Conservation (phyloP, 2,329 filamentous ascomycete species). For the Colletotrichum lini region DNA sequence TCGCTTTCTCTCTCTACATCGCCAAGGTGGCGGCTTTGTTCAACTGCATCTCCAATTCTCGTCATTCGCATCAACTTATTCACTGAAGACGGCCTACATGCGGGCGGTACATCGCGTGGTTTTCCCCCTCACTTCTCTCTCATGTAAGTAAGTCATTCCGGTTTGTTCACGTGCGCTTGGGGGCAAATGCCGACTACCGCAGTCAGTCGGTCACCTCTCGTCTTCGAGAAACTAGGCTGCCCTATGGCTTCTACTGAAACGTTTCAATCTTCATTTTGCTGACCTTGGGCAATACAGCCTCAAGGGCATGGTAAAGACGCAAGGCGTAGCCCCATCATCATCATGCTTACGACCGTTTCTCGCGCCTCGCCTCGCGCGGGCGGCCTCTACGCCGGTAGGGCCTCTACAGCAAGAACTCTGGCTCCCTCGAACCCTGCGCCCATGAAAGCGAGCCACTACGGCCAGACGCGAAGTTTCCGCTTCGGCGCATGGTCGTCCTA, state of each 20-base stretch:
- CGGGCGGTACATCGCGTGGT: neutral
- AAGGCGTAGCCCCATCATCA: slow-evolving; percentile 40
- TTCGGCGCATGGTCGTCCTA: slow-evolving; percentile 63
- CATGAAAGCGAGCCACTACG: slow-evolving; percentile 45
- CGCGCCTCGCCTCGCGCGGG: slow-evolving; percentile 49
- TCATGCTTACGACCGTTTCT: slow-evolving; percentile 48
- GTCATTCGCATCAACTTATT: neutral
- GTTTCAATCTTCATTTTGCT: neutral
- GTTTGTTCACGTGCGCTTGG: slow-evolving; percentile 16
- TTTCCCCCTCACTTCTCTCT: slow-evolving; percentile 5
- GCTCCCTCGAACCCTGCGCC: slow-evolving; percentile 31
- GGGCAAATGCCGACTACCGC: slow-evolving; percentile 15
- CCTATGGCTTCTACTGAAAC: neutral
- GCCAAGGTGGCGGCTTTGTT: slow-evolving; percentile 31
- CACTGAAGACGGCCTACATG: slow-evolving; percentile 18
- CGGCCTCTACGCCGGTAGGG: slow-evolving; percentile 44
- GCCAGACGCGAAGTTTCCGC: slow-evolving; percentile 64
- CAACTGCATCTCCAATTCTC: slow-evolving; percentile 10
- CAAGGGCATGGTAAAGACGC: slow-evolving; percentile 28
- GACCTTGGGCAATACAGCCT: neutral
- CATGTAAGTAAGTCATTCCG: slow-evolving; percentile 38
- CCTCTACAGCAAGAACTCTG: slow-evolving; percentile 25
- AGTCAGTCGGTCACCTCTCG: neutral
- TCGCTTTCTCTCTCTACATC: slow-evolving; percentile 4
- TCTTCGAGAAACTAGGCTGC: neutral